Percentiles rank a stretch among this genome's conserved stretches.
Evolutionary conservation across 106 monocot species (phyloP).

Genomic region (Dendrobium nobile): DNA sequence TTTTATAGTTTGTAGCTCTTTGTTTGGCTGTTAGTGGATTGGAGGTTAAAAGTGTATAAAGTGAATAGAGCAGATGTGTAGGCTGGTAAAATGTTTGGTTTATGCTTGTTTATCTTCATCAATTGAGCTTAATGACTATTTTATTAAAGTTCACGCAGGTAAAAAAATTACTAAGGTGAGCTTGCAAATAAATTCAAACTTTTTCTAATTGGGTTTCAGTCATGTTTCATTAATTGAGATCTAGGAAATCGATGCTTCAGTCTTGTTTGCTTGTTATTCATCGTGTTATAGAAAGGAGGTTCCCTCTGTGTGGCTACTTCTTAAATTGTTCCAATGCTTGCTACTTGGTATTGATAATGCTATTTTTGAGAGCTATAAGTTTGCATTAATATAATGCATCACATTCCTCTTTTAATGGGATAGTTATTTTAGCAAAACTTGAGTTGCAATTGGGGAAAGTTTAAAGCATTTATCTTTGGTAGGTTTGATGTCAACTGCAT

Average conservation of each 20-base stretch:
- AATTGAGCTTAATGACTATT: neutral
- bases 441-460: no score
- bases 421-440: no score
- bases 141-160: neutral
- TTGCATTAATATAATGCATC: no score
- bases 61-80: no score
- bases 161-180: neutral
- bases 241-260: neutral
- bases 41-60: no score
- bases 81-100: no score
- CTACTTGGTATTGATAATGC: neutral
- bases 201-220: neutral
- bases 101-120: neutral
- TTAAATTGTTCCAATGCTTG: neutral
- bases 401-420: no score
- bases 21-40: no score
- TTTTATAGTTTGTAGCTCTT: no score
- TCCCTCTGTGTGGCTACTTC: neutral
- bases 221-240: neutral
- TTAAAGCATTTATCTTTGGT: no score
- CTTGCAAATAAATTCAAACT: neutral
- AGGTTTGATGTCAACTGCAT: no score
- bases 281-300: neutral
- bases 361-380: no score
- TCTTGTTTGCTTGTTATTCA: neutral